phyloP scores from a whole-genome alignment of 1,284 basidiomycete species.

The Wolfiporia cocos region DNA sequence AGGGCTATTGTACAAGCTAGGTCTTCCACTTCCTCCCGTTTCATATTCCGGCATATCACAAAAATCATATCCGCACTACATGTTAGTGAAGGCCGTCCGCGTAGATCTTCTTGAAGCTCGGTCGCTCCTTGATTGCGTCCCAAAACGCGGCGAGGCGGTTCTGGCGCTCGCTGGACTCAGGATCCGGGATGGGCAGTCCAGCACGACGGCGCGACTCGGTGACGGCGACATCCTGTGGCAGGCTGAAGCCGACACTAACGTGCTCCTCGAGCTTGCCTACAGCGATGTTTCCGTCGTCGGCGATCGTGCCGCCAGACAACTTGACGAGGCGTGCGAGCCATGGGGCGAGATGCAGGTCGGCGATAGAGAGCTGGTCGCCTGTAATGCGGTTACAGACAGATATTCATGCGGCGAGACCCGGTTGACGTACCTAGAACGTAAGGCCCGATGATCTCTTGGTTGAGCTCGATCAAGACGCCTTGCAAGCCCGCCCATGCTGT shows the following conservation, averaged over 20 bases:
- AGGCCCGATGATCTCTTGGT: constrained; percentile 63
- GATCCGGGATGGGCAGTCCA: constrained; percentile 18
- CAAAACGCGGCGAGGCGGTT: constrained; percentile 58
- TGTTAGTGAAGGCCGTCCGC: constrained; percentile 39
- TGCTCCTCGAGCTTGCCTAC: constrained; percentile 45
- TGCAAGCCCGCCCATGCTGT: constrained; percentile 41
- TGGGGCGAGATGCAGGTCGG: constrained; percentile 74
- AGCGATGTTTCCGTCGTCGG: constrained; percentile 42
- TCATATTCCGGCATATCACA: no score
- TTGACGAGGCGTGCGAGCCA: constrained; percentile 67
- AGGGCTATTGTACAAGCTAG: no score
- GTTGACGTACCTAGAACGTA: constrained; percentile 56
- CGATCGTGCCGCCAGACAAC: constrained; percentile 46
- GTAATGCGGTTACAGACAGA: constrained; percentile 8
- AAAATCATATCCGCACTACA: no score
- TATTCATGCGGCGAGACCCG: constrained; percentile 4
- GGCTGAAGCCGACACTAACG: constrained; percentile 38
- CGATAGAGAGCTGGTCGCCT: constrained; percentile 77
- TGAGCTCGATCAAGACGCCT: constrained; percentile 39
- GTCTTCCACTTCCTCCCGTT: no score
- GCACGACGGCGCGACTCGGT: constrained; percentile 26
- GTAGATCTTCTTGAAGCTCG: constrained; percentile 69
- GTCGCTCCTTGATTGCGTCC: constrained; percentile 56
- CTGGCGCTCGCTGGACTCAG: constrained; percentile 22
- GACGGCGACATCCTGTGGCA: constrained; percentile 38